These are phyloP conservation scores for Kwoniella sp. DNA, from an alignment of 768 basidiomycete species.

Conservation along the genomic window DNA sequence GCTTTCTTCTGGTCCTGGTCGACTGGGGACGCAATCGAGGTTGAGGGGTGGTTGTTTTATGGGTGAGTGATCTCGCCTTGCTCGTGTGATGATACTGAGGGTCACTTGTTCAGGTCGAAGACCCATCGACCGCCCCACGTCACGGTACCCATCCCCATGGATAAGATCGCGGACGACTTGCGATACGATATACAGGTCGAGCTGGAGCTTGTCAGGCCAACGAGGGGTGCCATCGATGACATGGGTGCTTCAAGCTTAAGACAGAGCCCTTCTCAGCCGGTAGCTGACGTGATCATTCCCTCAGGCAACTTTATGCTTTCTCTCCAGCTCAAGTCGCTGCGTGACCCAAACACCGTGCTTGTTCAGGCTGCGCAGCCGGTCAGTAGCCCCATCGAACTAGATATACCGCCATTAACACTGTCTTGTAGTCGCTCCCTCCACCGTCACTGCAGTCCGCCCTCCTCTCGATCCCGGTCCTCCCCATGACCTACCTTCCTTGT, in stretches of 20 bases:
- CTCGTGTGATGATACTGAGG: not conserved
- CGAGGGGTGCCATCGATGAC: slow-evolving; percentile 23
- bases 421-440: slow-evolving; percentile 39
- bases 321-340: slow-evolving; percentile 33
- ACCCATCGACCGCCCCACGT: slow-evolving; percentile 39
- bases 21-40: slow-evolving; percentile 36
- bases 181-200: slow-evolving; percentile 48
- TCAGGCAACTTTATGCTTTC: slow-evolving; percentile 49
- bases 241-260: slow-evolving; percentile 30
- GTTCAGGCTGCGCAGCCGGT: slow-evolving; percentile 40
- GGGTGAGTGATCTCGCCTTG: slow-evolving; percentile 29
- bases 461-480: slow-evolving; percentile 14
- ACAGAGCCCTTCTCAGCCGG: not conserved
- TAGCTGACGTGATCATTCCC: not conserved
- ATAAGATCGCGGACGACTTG: slow-evolving; percentile 40
- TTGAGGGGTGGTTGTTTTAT: slow-evolving; percentile 48
- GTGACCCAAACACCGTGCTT: slow-evolving; percentile 20
- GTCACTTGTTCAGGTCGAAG: slow-evolving; percentile 37
- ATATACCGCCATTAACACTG: not conserved
- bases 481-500: slow-evolving; percentile 27
- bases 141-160: slow-evolving; percentile 27
- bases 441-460: slow-evolving; percentile 23
- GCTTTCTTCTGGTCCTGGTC: slow-evolving; percentile 48
- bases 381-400: not conserved
- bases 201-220: slow-evolving; percentile 46